Evolutionary conservation across 2,329 filamentous ascomycete genomes (phyloP).

Genomic region (Apiospora arundinis): DNA sequence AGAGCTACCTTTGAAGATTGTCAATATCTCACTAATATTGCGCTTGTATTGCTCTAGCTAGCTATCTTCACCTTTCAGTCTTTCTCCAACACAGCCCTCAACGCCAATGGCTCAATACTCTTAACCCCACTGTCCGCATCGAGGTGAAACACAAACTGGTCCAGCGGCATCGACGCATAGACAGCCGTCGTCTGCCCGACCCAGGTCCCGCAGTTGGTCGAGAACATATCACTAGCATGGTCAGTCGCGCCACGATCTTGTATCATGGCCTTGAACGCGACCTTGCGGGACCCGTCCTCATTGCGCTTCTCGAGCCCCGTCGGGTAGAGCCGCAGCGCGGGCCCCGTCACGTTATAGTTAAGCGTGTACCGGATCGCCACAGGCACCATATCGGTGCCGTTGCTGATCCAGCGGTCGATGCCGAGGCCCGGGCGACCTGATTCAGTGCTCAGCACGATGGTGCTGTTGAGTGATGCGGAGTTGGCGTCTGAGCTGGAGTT

Average conservation of each 20-base stretch:
- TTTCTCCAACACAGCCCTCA: slow-evolving; percentile 32
- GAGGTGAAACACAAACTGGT: slow-evolving; percentile 39
- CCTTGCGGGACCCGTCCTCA: slow-evolving; percentile 24
- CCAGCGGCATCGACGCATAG: slow-evolving; percentile 38
- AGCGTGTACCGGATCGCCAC: slow-evolving; percentile 32
- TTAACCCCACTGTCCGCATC: slow-evolving; percentile 30
- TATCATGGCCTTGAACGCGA: slow-evolving; percentile 38
- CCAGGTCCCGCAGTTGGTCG: slow-evolving; percentile 40
- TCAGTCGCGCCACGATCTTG: slow-evolving; percentile 34
- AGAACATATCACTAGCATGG: slow-evolving; percentile 34
- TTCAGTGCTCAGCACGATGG: slow-evolving; percentile 32
- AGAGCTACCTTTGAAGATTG: too few relatives aligned
- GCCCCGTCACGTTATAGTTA: slow-evolving; percentile 28
- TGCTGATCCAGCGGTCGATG: slow-evolving; percentile 36
- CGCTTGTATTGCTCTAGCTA: too few relatives aligned
- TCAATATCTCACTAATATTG: too few relatives aligned
- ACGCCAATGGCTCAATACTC: slow-evolving; percentile 35
- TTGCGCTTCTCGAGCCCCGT: slow-evolving; percentile 32
- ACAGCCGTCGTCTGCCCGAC: slow-evolving; percentile 36
- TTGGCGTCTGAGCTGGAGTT: neutral
- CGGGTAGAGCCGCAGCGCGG: slow-evolving; percentile 37
- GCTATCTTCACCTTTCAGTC: neutral
- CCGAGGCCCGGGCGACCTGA: slow-evolving; percentile 33
- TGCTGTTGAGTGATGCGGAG: slow-evolving; percentile 14
- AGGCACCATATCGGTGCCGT: slow-evolving; percentile 38